Evolutionary conservation across 192 early-diverging fungal genomes (phyloP).

Genomic region (Phlyctochytrium planicorne): DNA sequence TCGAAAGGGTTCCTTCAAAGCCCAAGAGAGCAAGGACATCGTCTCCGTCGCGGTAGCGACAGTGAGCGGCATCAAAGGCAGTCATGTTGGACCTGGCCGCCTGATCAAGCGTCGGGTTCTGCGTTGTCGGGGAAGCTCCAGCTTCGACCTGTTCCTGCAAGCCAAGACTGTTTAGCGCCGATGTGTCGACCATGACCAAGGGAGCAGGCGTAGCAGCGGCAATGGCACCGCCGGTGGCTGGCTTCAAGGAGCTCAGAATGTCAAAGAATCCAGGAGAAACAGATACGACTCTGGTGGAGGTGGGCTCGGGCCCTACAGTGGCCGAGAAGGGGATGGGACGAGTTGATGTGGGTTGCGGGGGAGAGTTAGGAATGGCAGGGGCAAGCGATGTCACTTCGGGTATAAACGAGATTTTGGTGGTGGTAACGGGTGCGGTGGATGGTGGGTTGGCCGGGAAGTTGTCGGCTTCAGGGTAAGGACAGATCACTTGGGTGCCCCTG

Average conservation of each 20-base stretch:
- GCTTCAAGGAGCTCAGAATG: not conserved
- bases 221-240: not conserved
- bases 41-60: slow-evolving; percentile 33
- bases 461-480: not conserved
- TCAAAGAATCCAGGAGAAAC: no score
- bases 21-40: slow-evolving; percentile 34
- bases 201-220: not conserved
- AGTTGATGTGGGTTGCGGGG: not conserved
- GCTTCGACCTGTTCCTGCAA: not conserved
- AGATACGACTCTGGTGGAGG: not conserved
- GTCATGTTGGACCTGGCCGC: not conserved
- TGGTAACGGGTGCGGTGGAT: not conserved
- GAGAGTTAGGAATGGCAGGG: not conserved
- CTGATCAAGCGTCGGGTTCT: no score
- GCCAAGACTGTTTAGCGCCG: not conserved
- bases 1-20: slow-evolving; percentile 14
- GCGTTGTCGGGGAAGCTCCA: not conserved
- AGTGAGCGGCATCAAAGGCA: slow-evolving; percentile 2
- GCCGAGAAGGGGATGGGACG: not conserved
- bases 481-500: not conserved
- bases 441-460: not conserved
- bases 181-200: not conserved
- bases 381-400: not conserved
- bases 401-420: not conserved
- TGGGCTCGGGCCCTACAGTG: not conserved